Percentiles rank a stretch among this genome's conserved stretches.
Conservation (phyloP, 257 asterid species). For the Solanum phureja region DNA sequence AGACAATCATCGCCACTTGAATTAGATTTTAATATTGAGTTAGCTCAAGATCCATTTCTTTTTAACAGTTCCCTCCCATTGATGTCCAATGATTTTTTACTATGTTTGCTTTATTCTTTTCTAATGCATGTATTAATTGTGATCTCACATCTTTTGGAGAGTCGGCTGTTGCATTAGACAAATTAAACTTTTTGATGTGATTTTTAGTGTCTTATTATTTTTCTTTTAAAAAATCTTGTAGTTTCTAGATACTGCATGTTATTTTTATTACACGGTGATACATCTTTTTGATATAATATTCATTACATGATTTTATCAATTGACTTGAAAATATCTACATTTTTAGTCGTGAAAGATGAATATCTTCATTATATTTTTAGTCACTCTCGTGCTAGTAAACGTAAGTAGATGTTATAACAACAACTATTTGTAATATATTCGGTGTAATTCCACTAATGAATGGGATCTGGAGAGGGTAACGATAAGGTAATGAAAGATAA, state of each 20-base stretch:
- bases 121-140: neutral
- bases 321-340: neutral
- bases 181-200: neutral
- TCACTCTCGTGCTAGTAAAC: neutral
- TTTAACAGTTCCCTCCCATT: neutral
- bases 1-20: neutral
- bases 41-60: neutral
- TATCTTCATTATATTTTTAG: neutral
- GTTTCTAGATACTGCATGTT: neutral
- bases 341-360: neutral
- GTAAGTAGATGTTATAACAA: neutral
- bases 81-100: neutral
- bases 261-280: neutral
- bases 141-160: neutral
- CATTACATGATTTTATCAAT: neutral
- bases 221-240: neutral
- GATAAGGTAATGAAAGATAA: neutral
- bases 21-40: neutral
- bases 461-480: neutral
- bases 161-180: neutral
- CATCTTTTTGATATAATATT: neutral
- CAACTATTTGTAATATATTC: accelerated
- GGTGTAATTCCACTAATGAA: neutral
- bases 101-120: neutral
- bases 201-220: neutral